Conservation (phyloP, 2,329 filamentous ascomycete species). For the Epichloe scottii region DNA sequence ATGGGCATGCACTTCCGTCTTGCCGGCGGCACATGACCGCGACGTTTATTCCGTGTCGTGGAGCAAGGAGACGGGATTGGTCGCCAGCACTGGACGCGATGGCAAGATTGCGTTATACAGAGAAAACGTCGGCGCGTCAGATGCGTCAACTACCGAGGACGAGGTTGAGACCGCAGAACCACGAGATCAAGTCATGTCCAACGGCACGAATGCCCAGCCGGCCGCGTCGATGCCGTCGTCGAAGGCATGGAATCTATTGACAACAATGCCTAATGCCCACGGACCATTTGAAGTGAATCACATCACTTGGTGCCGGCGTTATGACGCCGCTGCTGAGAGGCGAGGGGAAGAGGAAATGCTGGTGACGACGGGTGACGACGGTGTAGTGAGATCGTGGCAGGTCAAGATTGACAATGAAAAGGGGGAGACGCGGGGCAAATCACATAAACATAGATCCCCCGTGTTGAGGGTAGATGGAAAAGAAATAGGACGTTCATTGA, state of each 20-base stretch:
- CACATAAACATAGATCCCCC: background rate
- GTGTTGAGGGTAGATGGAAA: background rate
- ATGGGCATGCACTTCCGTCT: conserved; percentile 65
- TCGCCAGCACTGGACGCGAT: conserved; percentile 86
- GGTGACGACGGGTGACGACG: conserved; percentile 85
- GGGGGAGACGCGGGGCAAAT: background rate
- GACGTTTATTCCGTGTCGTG: conserved; percentile 78
- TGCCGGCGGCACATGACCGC: conserved; percentile 65
- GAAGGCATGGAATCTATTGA: conserved; percentile 53
- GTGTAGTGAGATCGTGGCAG: conserved; percentile 73
- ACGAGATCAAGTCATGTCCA: conserved; percentile 9
- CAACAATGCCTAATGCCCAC: conserved; percentile 61
- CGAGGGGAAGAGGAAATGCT: conserved; percentile 65
- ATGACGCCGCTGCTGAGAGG: conserved; percentile 48
- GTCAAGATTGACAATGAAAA: conserved; percentile 19
- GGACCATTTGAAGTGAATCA: conserved; percentile 94
- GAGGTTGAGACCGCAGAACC: too few species aligned
- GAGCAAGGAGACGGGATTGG: conserved; percentile 63
- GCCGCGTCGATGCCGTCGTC: conserved; percentile 25
- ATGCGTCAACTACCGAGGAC: background rate
- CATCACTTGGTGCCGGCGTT: conserved; percentile 71
- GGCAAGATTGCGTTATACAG: conserved; percentile 68
- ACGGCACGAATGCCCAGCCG: background rate
- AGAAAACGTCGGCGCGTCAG: conserved; percentile 33
- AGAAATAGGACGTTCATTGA: background rate